These are phyloP conservation scores for Luffa acutangula DNA, from an alignment of 306 rosid genomes.

Conservation along the genomic window DNA sequence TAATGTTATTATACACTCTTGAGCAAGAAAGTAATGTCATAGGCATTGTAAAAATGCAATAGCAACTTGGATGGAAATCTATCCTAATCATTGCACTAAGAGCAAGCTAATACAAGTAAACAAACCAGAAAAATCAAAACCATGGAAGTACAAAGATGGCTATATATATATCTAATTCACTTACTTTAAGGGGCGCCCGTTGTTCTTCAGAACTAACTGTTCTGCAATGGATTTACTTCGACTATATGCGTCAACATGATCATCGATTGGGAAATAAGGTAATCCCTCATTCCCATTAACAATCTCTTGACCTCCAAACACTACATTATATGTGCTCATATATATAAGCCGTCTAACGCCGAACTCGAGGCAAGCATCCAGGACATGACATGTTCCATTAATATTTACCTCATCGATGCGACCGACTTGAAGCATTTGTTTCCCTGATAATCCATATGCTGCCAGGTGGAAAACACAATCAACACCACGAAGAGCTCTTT, in stretches of 20 bases:
- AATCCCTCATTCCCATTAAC: slow-evolving; percentile 62
- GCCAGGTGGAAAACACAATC: slow-evolving; percentile 88
- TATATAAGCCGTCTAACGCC: slow-evolving; percentile 66
- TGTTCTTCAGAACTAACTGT: slow-evolving; percentile 73
- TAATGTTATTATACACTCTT: neutral
- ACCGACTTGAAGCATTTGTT: slow-evolving; percentile 78
- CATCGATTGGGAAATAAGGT: slow-evolving; percentile 72
- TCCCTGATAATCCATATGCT: slow-evolving; percentile 82
- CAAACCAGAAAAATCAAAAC: neutral
- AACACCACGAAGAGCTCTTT: slow-evolving; percentile 50
- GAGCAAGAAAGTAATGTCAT: neutral
- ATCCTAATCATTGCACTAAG: neutral
- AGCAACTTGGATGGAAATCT: neutral
- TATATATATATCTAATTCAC: neutral
- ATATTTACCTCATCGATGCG: slow-evolving; percentile 74
- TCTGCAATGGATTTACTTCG: slow-evolving; percentile 87
- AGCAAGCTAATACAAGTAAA: neutral
- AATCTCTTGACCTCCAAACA: slow-evolving; percentile 64
- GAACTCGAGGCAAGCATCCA: slow-evolving; percentile 63
- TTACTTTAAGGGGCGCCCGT: slow-evolving; percentile 61
- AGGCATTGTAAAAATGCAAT: neutral
- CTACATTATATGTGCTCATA: slow-evolving; percentile 79
- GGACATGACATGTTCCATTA: slow-evolving; percentile 65
- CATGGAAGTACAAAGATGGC: neutral
- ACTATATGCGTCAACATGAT: slow-evolving; percentile 61